phyloP scores from a whole-genome alignment of 164 flowering plant species.

The Nymphaea colorata region DNA sequence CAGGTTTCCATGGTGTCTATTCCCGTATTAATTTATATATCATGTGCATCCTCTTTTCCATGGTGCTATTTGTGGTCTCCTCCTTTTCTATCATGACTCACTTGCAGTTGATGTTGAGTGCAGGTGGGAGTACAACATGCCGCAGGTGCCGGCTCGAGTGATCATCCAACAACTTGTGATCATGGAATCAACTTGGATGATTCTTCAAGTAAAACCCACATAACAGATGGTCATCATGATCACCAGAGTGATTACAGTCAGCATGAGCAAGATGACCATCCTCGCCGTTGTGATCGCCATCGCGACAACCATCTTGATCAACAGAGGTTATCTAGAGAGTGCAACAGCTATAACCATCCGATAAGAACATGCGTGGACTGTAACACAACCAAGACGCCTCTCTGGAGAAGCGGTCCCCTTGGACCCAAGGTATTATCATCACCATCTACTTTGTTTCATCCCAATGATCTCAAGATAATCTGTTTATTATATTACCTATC shows the following conservation, averaged over 20 bases:
- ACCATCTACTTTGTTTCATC: not conserved
- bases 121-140: not conserved
- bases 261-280: not conserved
- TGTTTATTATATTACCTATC: too few relatives aligned
- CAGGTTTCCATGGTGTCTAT: not conserved
- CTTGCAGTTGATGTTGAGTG: not conserved
- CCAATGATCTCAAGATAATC: not conserved
- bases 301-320: not conserved
- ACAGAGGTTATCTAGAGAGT: not conserved
- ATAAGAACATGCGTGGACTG: slow-evolving; percentile 44
- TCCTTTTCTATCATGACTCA: too few relatives aligned
- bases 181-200: not conserved
- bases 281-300: not conserved
- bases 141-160: not conserved
- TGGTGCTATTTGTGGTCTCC: too few relatives aligned
- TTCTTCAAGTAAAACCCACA: not conserved
- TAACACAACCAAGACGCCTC: slow-evolving; percentile 35
- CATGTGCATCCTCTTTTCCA: too few relatives aligned
- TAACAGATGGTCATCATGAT: not conserved
- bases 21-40: too few relatives aligned
- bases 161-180: not conserved
- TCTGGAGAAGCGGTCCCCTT: slow-evolving; percentile 32
- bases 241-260: not conserved
- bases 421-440: slow-evolving; percentile 66
- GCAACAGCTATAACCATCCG: slow-evolving; percentile 10